Base-by-base conservation (phyloP, 1,139 yeast genomes). In the Saccharomyces hybrid region DNA sequence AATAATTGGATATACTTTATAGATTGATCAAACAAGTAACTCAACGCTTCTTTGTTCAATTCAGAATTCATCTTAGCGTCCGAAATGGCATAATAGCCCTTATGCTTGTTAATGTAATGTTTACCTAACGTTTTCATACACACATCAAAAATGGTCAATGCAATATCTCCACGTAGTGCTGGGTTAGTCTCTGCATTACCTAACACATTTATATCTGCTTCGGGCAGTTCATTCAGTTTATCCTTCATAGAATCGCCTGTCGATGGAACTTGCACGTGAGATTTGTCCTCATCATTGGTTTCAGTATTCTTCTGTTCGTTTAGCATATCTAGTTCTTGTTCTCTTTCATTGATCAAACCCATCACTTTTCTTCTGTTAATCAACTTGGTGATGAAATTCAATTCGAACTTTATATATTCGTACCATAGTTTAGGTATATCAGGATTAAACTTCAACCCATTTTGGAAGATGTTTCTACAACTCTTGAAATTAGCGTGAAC, bases 121-220 rank as follows among this genome's bases (percentile, higher is more conserved):
- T 67, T 63, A 13, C 66, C 65, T 14, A 85, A 66, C 3, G 82
- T 76, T 31, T 81, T 78, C 55, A 86, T 73, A 49, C 87, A 84
- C 48, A 87, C 78, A 68, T 90, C 97, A 66, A 81, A 90, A 25
- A 90, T 81, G 0, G 95, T 82, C 61, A 90, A 76, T 2, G 95
- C 95, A 54, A 91, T 83, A 67, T 90, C 97, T 55, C 98, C 97
- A 63, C 83, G 83, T 62, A 91, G 76, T 0, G 96, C 97, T 7
- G 97, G 97, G 65, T 90, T 91, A 27, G 89, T 82, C 52, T 86
- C 93, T 13, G 87, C 84, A 60, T 84, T 84, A 41, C 97, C 97
- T 60, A 91, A 75, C 80, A 88, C 84, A 60, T 83, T 84, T 78
- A 89, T 79, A 67, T 90, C 95, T 16, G 91, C 89, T 61, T 89